These are phyloP conservation scores for Ambispora gerdemannii DNA, from an alignment of 192 early-diverging fungal species.

Conservation along the genomic window DNA sequence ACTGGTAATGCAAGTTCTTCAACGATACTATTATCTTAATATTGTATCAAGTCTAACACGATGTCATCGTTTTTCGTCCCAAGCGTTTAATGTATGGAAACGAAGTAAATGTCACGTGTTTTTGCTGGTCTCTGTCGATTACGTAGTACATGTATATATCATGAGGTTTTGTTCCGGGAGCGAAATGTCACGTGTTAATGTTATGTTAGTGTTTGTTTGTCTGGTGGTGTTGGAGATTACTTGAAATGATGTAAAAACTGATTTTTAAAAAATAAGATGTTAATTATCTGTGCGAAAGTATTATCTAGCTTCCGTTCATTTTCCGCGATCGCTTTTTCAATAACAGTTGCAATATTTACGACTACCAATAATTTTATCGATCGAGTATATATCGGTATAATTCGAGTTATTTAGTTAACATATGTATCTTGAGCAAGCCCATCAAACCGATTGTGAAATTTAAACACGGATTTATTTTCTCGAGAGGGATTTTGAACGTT, in stretches of 20 bases:
- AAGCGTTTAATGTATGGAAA: conserved; percentile 54
- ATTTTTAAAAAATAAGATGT: too few species aligned
- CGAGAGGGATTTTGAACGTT: conserved; percentile 38
- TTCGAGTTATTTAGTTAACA: background rate
- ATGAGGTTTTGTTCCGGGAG: conserved; percentile 18
- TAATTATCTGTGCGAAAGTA: conserved; percentile 37
- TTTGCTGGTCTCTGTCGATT: conserved; percentile 35
- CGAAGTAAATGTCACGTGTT: conserved; percentile 49
- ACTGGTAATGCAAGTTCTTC: conserved; percentile 1
- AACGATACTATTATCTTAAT: conserved; percentile 34
- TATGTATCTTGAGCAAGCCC: conserved; percentile 39
- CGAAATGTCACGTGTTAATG: background rate
- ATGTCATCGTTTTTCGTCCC: conserved; percentile 49
- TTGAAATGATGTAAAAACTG: conserved; percentile 28
- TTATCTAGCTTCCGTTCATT: conserved; percentile 31
- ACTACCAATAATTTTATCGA: background rate
- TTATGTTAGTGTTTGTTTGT: conserved; percentile 15
- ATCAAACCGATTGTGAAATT: conserved; percentile 46
- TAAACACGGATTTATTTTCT: conserved; percentile 32
- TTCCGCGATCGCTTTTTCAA: conserved; percentile 35
- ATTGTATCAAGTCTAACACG: conserved; percentile 39
- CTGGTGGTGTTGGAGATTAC: conserved; percentile 23
- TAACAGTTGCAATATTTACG: background rate
- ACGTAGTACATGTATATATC: conserved; percentile 42
- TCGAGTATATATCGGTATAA: too few species aligned